These are phyloP conservation scores for Phycomyces nitens DNA, from an alignment of 192 early-diverging fungal genomes.

Conservation along the genomic window DNA sequence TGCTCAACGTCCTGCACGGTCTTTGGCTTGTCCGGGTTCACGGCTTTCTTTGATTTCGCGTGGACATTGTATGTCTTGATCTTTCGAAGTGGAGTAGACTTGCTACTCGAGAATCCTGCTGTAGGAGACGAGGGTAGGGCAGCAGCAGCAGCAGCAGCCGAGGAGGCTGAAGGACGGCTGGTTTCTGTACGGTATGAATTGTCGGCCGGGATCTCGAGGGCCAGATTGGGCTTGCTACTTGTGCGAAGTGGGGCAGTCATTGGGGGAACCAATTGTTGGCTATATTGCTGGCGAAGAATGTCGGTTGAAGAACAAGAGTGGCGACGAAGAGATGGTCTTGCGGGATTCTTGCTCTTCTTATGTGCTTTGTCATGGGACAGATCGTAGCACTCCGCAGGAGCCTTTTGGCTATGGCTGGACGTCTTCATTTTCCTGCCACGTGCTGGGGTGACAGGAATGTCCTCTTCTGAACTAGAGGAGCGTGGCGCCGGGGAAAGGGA, in stretches of 20 bases:
- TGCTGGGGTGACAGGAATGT: slow-evolving; percentile 4
- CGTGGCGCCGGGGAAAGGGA: slow-evolving; percentile 17
- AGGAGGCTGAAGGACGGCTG: not conserved
- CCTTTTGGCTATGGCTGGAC: too few species aligned
- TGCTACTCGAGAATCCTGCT: slow-evolving; percentile 1
- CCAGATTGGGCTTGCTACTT: too few species aligned
- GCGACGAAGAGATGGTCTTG: slow-evolving; percentile 8
- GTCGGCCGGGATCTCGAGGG: too few species aligned
- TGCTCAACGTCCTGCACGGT: slow-evolving; percentile 17
- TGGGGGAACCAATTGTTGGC: not conserved
- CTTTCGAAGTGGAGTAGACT: slow-evolving; percentile 20
- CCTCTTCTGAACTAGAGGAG: slow-evolving; percentile 1
- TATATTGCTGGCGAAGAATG: slow-evolving; percentile 3
- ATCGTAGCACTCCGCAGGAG: too few species aligned
- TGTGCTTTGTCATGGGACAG: slow-evolving; percentile 1
- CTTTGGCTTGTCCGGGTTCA: slow-evolving; percentile 5
- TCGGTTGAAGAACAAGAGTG: slow-evolving; percentile 16
- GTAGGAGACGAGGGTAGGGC: not conserved
- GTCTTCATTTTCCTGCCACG: not conserved
- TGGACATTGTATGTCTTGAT: slow-evolving; percentile 30
- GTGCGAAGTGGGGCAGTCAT: too few species aligned
- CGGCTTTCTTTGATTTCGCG: not conserved
- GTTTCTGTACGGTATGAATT: not conserved
- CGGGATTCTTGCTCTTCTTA: slow-evolving; percentile 5
- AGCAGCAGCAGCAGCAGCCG: slow-evolving; percentile 1